Conservation (phyloP, 2,329 filamentous ascomycete species). For the Neonectria neomacrospora region DNA sequence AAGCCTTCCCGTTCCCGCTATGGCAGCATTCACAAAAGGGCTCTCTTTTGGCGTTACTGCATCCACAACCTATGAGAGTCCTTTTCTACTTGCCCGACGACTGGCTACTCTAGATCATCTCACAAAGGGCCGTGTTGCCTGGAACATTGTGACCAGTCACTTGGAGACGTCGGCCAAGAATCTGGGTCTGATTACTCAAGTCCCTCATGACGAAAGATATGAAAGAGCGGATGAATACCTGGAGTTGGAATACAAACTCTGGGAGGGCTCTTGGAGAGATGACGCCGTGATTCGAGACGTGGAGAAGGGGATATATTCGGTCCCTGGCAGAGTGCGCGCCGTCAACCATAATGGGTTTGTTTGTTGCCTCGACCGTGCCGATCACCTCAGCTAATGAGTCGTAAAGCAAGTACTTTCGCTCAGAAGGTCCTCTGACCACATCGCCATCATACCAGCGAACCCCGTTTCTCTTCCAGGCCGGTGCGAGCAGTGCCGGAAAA, state of each 20-base stretch:
- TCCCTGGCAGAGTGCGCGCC: slow-evolving; percentile 48
- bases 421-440: slow-evolving; percentile 55
- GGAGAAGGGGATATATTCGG: slow-evolving; percentile 45
- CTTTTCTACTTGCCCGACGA: slow-evolving; percentile 71
- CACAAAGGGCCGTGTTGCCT: slow-evolving; percentile 65
- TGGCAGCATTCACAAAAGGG: slow-evolving; percentile 56
- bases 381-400: not conserved
- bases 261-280: slow-evolving; percentile 63
- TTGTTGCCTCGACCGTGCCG: not conserved
- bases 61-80: slow-evolving; percentile 67
- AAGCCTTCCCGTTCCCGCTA: slow-evolving; percentile 48
- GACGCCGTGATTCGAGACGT: slow-evolving; percentile 47
- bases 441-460: slow-evolving; percentile 58
- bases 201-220: slow-evolving; percentile 29
- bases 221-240: slow-evolving; percentile 27
- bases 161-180: slow-evolving; percentile 73
- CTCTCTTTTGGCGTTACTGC: slow-evolving; percentile 29
- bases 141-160: slow-evolving; percentile 74
- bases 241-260: slow-evolving; percentile 55
- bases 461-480: slow-evolving; percentile 59
- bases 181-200: slow-evolving; percentile 63
- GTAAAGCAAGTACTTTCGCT: slow-evolving; percentile 31
- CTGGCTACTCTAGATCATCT: slow-evolving; percentile 73
- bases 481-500: slow-evolving; percentile 57
- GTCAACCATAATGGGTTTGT: slow-evolving; percentile 48